These are phyloP conservation scores for Fusarium sp. DNA, from an alignment of 2,329 filamentous ascomycete genomes.

Conservation along the genomic window DNA sequence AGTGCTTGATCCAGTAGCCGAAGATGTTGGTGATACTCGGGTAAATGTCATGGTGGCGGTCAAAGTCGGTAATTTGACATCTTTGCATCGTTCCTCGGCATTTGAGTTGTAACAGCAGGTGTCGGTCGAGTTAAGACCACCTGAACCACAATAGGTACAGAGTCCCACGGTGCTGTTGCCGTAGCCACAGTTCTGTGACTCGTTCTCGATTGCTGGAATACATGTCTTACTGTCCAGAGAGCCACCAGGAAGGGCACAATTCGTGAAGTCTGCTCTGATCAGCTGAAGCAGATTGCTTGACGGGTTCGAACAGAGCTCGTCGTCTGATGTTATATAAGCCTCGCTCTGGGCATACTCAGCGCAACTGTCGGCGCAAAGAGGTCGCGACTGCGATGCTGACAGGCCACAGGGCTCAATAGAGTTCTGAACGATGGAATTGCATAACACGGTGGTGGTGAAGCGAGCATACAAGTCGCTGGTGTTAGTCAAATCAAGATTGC, in stretches of 20 bases:
- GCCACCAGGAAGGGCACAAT: constrained; percentile 84
- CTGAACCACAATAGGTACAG: constrained; percentile 86
- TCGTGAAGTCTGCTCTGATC: constrained; percentile 91
- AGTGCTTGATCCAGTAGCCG: constrained; percentile 33
- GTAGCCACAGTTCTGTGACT: constrained; percentile 89
- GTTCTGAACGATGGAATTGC: constrained; percentile 93
- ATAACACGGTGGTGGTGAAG: constrained; percentile 91
- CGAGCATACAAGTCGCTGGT: constrained; percentile 88
- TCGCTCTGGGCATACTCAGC: constrained; percentile 90
- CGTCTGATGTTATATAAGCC: constrained; percentile 81
- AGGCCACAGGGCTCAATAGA: constrained; percentile 78
- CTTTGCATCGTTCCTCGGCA: constrained; percentile 76
- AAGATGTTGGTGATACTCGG: constrained; percentile 54
- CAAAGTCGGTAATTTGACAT: constrained; percentile 81
- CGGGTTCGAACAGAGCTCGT: constrained; percentile 75
- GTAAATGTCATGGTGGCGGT: constrained; percentile 73
- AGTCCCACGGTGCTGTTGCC: constrained; percentile 76
- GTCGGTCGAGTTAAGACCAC: constrained; percentile 90
- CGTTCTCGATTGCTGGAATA: constrained; percentile 80
- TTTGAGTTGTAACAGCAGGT: constrained; percentile 91
- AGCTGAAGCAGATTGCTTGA: constrained; percentile 74
- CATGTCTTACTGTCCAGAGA: constrained; percentile 79
- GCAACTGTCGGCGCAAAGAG: constrained; percentile 90
- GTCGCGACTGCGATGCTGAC: constrained; percentile 70
- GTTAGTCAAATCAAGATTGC: constrained; percentile 78